phyloP scores from a whole-genome alignment of 139 green algal genomes.

The Gonium pectorale region DNA sequence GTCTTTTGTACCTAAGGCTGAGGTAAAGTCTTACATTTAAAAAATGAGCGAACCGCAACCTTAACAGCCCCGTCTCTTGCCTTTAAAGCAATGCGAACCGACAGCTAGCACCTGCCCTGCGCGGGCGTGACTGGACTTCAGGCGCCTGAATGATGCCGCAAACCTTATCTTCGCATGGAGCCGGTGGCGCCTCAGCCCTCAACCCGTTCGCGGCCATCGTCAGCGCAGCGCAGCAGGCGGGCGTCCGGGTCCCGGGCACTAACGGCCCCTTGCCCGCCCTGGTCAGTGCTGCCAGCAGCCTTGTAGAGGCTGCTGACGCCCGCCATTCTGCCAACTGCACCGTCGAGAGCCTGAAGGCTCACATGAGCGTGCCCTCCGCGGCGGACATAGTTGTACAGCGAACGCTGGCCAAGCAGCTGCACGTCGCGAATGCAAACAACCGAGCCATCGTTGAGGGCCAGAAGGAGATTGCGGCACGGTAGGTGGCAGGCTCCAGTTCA shows the following conservation, averaged over 20 bases:
- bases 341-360: background rate
- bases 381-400: background rate
- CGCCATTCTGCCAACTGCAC: background rate
- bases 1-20: too few relatives aligned
- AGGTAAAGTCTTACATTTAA: too few relatives aligned
- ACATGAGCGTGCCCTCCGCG: background rate
- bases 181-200: too few relatives aligned
- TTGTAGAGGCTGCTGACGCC: background rate
- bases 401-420: background rate
- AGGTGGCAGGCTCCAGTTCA: too few relatives aligned
- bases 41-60: too few relatives aligned
- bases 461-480: conserved; percentile 17
- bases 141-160: too few relatives aligned
- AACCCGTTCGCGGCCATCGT: conserved; percentile 21
- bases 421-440: conserved; percentile 7
- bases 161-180: too few relatives aligned
- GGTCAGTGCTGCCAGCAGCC: background rate
- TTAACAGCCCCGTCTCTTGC: too few relatives aligned
- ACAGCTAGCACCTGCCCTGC: too few relatives aligned
- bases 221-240: background rate
- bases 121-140: too few relatives aligned
- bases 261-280: background rate
- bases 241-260: background rate
- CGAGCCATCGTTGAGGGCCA: background rate
- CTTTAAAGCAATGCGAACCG: too few relatives aligned